These are phyloP conservation scores for Ruellia speciosa DNA, from an alignment of 305 asterid genomes.

Conservation along the genomic window DNA sequence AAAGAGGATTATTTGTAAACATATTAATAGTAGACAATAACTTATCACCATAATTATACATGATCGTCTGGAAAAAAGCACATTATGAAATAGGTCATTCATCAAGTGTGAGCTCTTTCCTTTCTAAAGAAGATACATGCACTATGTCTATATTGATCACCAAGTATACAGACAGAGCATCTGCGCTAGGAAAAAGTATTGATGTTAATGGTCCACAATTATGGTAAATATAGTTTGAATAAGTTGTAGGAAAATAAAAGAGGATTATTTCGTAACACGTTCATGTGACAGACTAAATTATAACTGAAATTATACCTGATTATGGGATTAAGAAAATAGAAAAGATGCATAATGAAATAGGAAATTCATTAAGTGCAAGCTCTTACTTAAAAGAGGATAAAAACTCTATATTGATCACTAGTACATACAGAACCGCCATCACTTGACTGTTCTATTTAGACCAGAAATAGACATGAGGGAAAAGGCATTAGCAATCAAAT, in stretches of 20 bases:
- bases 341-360: not conserved
- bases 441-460: slow-evolving; percentile 9
- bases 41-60: no score
- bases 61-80: no score
- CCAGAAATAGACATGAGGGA: not conserved
- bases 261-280: not conserved
- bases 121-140: no score
- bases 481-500: slow-evolving; percentile 20
- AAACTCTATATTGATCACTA: not conserved
- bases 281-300: not conserved
- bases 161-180: no score
- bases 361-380: not conserved
- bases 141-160: no score
- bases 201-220: not conserved
- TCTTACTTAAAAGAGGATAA: slow-evolving; percentile 1
- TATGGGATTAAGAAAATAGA: not conserved
- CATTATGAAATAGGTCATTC: no score
- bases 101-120: no score
- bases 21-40: no score
- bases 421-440: not conserved
- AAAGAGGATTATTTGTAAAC: no score
- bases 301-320: not conserved
- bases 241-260: not conserved
- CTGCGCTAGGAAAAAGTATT: no score
- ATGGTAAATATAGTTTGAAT: not conserved